Conservation (phyloP, 331 rosid genomes). For the Rosa hybrid region DNA sequence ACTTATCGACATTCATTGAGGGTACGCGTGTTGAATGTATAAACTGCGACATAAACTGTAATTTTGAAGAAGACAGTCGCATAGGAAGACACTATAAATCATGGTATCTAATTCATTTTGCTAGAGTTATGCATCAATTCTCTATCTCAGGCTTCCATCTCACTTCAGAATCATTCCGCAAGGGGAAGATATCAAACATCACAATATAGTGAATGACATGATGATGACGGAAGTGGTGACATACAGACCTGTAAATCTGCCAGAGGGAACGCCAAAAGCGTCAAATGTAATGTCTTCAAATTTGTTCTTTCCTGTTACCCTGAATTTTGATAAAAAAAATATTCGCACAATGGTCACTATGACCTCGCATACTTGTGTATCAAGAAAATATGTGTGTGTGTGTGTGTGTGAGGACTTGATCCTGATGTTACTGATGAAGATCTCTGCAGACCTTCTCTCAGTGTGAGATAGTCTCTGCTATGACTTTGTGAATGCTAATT, state of each 20-base stretch:
- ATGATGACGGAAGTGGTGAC: slow-evolving; percentile 24
- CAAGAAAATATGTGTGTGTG: too few relatives aligned
- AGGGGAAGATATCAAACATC: slow-evolving; percentile 38
- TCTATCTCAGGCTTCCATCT: slow-evolving; percentile 36
- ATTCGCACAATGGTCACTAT: too few relatives aligned
- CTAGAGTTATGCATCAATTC: slow-evolving; percentile 47
- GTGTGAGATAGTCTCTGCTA: too few relatives aligned
- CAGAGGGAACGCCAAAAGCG: slow-evolving; percentile 17
- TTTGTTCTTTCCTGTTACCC: too few relatives aligned
- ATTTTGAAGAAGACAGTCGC: background rate
- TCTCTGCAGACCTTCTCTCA: too few relatives aligned
- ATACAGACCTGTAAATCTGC: slow-evolving; percentile 24
- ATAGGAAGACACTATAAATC: background rate
- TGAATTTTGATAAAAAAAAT: too few relatives aligned
- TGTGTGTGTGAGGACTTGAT: too few relatives aligned
- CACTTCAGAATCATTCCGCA: slow-evolving; percentile 36
- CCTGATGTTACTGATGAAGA: too few relatives aligned
- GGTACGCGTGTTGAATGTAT: slow-evolving; percentile 22
- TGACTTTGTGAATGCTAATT: too few relatives aligned
- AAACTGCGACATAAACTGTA: background rate
- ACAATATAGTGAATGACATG: slow-evolving; percentile 35
- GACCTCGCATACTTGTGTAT: too few relatives aligned
- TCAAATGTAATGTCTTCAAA: slow-evolving; percentile 23
- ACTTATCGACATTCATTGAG: slow-evolving; percentile 39
- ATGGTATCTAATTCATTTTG: background rate